Evolutionary conservation across 202 grass and related monocot genomes (phyloP).

Genomic region (Miscanthus sacchariflorus): DNA sequence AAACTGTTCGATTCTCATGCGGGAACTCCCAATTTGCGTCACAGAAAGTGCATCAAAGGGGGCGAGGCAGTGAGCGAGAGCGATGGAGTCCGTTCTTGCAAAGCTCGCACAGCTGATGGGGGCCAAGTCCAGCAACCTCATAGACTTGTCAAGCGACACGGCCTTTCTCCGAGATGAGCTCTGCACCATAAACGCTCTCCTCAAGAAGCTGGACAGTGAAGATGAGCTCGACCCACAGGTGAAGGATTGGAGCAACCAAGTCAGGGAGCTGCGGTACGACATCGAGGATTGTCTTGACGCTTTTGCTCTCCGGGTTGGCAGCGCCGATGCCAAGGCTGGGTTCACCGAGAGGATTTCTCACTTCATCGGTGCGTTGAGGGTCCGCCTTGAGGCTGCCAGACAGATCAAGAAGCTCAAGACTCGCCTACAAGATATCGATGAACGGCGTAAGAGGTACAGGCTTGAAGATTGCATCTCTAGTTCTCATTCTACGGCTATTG

Average conservation of each 20-base stretch:
- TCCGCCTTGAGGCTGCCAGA: neutral
- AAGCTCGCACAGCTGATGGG: constrained; percentile 13
- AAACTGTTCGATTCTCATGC: neutral
- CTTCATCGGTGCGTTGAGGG: neutral
- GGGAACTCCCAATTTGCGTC: neutral
- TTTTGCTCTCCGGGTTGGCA: neutral
- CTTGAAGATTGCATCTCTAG: neutral
- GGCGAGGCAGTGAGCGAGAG: neutral
- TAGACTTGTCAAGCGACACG: neutral
- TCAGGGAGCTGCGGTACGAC: constrained; percentile 38
- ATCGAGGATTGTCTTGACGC: constrained; percentile 38
- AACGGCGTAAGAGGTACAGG: constrained; percentile 25
- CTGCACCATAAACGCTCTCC: constrained; percentile 28
- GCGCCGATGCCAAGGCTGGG: neutral
- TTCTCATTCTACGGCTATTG: neutral
- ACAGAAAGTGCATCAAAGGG: no score
- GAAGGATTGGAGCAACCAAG: constrained; percentile 43
- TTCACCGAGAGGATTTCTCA: constrained; percentile 4
- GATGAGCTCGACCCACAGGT: constrained; percentile 26
- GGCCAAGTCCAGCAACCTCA: neutral
- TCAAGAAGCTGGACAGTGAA: constrained; percentile 11
- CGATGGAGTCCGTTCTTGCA: neutral
- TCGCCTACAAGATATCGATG: neutral
- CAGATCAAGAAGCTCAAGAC: constrained; percentile 29
- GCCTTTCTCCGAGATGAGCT: constrained; percentile 35